These are phyloP conservation scores for Actinidia arguta DNA, from an alignment of 179 eudicot genomes.

Conservation along the genomic window DNA sequence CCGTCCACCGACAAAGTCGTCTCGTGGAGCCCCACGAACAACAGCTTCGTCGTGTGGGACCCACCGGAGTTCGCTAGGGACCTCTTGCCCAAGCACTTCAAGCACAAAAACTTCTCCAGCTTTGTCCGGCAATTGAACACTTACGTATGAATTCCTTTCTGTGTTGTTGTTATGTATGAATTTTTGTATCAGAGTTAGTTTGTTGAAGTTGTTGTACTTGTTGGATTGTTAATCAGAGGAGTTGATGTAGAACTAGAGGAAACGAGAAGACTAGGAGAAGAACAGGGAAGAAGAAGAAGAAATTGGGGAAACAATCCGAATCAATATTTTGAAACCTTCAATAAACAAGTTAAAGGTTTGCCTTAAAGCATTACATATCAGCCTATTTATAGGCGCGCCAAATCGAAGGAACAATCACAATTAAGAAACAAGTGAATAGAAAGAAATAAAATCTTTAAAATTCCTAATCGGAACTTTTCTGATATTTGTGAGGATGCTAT, in stretches of 20 bases:
- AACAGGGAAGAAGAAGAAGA: too few relatives aligned
- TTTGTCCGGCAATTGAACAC: conserved; percentile 86
- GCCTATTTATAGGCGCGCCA: too few relatives aligned
- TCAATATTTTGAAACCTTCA: too few relatives aligned
- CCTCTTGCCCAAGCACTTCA: conserved; percentile 79
- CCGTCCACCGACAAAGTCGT: conserved; percentile 69
- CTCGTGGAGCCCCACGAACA: conserved; percentile 79
- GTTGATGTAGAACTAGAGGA: too few relatives aligned
- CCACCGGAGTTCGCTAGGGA: conserved; percentile 76
- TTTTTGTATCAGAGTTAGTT: not conserved
- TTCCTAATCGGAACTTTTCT: too few relatives aligned
- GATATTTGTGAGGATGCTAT: not conserved
- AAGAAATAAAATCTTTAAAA: too few relatives aligned
- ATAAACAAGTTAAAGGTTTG: too few relatives aligned
- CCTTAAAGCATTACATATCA: too few relatives aligned
- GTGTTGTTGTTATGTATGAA: conserved; percentile 41
- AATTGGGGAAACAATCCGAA: too few relatives aligned
- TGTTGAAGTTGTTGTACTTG: not conserved
- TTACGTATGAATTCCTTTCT: conserved; percentile 49
- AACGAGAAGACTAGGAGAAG: too few relatives aligned
- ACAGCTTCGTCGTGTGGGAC: conserved; percentile 88
- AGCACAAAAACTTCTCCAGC: conserved; percentile 85
- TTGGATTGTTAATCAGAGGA: not conserved
- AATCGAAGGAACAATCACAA: too few relatives aligned
- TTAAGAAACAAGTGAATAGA: too few relatives aligned